These are phyloP conservation scores for Monosporascus cannonballus DNA, from an alignment of 2,329 filamentous ascomycete genomes.

Conservation along the genomic window DNA sequence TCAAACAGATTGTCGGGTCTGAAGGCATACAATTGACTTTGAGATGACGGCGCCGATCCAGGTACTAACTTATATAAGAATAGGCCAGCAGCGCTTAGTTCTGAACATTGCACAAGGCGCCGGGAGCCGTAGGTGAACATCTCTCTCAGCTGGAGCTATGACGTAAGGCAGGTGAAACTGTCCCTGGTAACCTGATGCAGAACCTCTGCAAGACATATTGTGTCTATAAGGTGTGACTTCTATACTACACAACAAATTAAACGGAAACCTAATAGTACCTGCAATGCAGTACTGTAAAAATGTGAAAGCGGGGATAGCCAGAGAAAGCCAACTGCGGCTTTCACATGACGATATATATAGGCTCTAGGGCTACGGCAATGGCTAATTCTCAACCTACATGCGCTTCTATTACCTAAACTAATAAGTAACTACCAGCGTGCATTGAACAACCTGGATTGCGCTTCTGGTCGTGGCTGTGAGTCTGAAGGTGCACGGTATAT, in stretches of 20 bases:
- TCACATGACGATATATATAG: too few relatives aligned
- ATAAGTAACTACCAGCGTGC: too few relatives aligned
- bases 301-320: background rate
- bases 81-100: background rate
- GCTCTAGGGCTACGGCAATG: too few relatives aligned
- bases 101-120: background rate
- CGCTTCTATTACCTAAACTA: too few relatives aligned
- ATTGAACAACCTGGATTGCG: too few relatives aligned
- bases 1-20: too few relatives aligned
- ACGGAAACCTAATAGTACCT: background rate
- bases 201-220: background rate
- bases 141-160: background rate
- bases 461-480: too few relatives aligned
- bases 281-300: background rate
- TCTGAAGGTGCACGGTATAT: too few relatives aligned
- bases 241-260: background rate
- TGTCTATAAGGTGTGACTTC: background rate
- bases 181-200: background rate
- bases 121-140: background rate
- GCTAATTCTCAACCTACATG: too few relatives aligned
- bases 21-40: too few relatives aligned
- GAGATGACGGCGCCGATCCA: too few relatives aligned
- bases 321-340: too few relatives aligned
- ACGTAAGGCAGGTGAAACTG: background rate
- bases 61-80: background rate